These are phyloP conservation scores for Malassezia globosa DNA, from an alignment of 1,284 basidiomycete genomes.

Conservation along the genomic window DNA sequence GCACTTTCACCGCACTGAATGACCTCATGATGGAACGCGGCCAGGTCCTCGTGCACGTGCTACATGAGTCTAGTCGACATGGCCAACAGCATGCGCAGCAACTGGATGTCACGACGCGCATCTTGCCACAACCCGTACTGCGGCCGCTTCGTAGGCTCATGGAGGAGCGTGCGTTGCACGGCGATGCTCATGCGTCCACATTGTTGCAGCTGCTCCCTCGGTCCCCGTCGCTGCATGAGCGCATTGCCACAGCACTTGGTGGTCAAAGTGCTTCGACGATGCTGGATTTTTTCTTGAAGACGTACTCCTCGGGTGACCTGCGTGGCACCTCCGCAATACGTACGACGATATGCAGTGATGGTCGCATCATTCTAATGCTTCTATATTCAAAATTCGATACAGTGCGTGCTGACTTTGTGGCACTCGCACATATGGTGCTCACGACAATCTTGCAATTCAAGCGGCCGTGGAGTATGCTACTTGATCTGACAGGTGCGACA, in stretches of 20 bases:
- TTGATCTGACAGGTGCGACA: conserved; percentile 2
- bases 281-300: neutral
- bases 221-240: neutral
- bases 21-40: neutral
- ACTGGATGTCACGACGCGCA: neutral
- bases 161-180: neutral
- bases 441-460: neutral
- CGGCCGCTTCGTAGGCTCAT: neutral
- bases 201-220: neutral
- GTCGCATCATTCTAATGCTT: too few relatives aligned
- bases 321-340: neutral
- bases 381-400: conserved; percentile 1
- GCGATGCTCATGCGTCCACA: neutral
- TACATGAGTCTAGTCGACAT: neutral
- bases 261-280: neutral
- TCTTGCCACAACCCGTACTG: neutral
- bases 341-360: neutral
- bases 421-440: neutral
- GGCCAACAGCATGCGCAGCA: neutral
- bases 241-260: neutral
- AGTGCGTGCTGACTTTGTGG: neutral
- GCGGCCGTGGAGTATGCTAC: neutral
- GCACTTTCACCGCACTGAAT: neutral
- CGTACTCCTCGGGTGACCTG: neutral
- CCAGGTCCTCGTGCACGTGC: neutral